Evolutionary conservation across 192 early-diverging fungal genomes (phyloP), one percentile per base, ranked within the genome.

Genomic region (Coemansia sp.): DNA sequence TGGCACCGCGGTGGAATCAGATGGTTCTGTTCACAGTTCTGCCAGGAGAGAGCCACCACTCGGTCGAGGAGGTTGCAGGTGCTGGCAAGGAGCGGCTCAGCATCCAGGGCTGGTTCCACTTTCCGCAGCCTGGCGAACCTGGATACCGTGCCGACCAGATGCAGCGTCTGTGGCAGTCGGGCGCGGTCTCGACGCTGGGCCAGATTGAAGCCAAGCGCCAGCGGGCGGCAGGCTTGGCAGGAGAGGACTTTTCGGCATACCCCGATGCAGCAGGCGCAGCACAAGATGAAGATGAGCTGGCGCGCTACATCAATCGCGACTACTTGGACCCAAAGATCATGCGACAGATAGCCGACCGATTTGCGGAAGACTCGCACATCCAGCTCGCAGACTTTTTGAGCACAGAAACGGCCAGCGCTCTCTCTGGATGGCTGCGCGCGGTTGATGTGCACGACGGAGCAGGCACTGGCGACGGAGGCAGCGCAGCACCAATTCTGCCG

Each of bases 61-160:
- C 91, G 4, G 91, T 94, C 13, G 86, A 91, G 62, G 91, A 94
- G 65, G 91, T 94, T 3, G 69, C 69, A 4, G 75, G 69, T n/a
- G 84, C 87, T 2, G 75, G 64, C 39, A 75, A 81, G 49, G 79
- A 77, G 59, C 73, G 92, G 45, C 70, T 88, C 22, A 87, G 85
- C 46, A 91, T 91, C 46, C 86, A 86, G 25, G 92, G 91, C 0
- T 91, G 91, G 92, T 94, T 92, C 78, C 91, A 94, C 64, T 77
- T 88, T 42, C 89, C 91, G 22, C 87, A 89, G 77, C 83, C 83
- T 16, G 90, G 87, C 12, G 92, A 93, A 68, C 69, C 71, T n/a
- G 90, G 90, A 0, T 88, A 89, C 67, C 59, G 65, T 11, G 61
- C 72, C 12, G 84, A 82, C 22, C 78, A 83, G 69, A 78, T 78